Percentiles rank a stretch among this genome's conserved stretches.
phyloP scores from a whole-genome alignment of 306 rosid species.

The Dryas alaskensis region DNA sequence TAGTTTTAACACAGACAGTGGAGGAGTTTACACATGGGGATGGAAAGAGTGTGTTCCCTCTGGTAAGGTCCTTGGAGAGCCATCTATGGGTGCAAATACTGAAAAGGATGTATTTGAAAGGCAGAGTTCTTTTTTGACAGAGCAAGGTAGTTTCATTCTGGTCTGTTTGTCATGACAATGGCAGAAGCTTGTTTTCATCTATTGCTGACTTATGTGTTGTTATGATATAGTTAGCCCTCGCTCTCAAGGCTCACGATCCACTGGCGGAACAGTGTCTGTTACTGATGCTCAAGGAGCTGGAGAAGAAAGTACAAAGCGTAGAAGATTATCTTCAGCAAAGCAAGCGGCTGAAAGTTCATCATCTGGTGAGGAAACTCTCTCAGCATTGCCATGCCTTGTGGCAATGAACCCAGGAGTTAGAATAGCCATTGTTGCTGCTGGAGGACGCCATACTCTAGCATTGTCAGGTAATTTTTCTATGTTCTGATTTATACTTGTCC shows the following conservation, averaged over 20 bases:
- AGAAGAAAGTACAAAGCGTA: slow-evolving; percentile 77
- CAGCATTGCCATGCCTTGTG: slow-evolving; percentile 86
- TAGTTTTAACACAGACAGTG: slow-evolving; percentile 45
- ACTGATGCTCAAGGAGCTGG: slow-evolving; percentile 42
- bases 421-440: slow-evolving; percentile 81
- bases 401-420: slow-evolving; percentile 73
- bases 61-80: slow-evolving; percentile 71
- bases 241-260: slow-evolving; percentile 60
- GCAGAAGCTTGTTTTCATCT: slow-evolving; percentile 21
- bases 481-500: slow-evolving; percentile 14
- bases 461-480: slow-evolving; percentile 59
- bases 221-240: slow-evolving; percentile 62
- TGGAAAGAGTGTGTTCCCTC: slow-evolving; percentile 99
- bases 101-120: slow-evolving; percentile 61
- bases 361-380: slow-evolving; percentile 66
- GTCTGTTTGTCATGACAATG: slow-evolving; percentile 29
- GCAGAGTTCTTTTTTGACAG: slow-evolving; percentile 53
- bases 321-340: slow-evolving; percentile 68
- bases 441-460: slow-evolving; percentile 89
- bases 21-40: slow-evolving; percentile 94
- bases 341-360: slow-evolving; percentile 74
- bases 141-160: slow-evolving; percentile 54
- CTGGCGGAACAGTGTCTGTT: slow-evolving; percentile 42
- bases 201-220: slow-evolving; percentile 32
- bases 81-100: slow-evolving; percentile 38